Percentiles rank a stretch among this genome's conserved stretches.
Conservation (phyloP, 306 rosid species). For the Luffa acutangula region DNA sequence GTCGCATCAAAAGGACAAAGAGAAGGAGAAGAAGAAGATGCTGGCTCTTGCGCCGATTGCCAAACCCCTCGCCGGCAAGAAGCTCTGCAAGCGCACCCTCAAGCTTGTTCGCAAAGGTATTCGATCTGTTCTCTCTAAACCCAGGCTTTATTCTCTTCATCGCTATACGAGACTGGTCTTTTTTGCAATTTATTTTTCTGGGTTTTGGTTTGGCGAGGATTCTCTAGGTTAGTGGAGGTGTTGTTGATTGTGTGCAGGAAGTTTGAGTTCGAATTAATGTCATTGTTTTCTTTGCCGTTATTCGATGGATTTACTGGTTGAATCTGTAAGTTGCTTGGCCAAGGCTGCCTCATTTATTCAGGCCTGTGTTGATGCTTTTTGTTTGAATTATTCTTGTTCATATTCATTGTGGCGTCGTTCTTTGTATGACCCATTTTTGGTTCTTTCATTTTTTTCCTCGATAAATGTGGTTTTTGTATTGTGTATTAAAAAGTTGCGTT, state of each 20-base stretch:
- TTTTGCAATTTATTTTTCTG: not conserved
- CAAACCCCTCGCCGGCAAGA: constrained; percentile 91
- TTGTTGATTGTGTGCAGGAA: not conserved
- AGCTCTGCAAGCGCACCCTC: constrained; percentile 74
- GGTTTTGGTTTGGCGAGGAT: not conserved
- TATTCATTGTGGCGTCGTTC: not conserved
- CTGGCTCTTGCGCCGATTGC: constrained; percentile 73
- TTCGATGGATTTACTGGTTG: not conserved
- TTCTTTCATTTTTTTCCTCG: not conserved
- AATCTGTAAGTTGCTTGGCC: not conserved
- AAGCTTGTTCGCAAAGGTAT: constrained; percentile 88
- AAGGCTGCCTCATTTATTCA: not conserved
- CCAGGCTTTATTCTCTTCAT: not conserved
- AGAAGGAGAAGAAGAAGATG: constrained; percentile 74
- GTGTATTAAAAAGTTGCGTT: not conserved
- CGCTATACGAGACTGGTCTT: not conserved
- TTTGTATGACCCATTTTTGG: not conserved
- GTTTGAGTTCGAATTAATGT: not conserved
- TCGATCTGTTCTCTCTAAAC: not conserved
- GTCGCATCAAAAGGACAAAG: constrained; percentile 60
- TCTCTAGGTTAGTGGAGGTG: not conserved
- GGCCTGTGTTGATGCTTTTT: not conserved
- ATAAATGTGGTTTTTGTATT: not conserved
- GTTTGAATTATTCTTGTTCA: no score
- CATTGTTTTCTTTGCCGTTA: not conserved